These are phyloP conservation scores for Picea sitchensis DNA, from an alignment of 75 land plant genomes.

Conservation along the genomic window DNA sequence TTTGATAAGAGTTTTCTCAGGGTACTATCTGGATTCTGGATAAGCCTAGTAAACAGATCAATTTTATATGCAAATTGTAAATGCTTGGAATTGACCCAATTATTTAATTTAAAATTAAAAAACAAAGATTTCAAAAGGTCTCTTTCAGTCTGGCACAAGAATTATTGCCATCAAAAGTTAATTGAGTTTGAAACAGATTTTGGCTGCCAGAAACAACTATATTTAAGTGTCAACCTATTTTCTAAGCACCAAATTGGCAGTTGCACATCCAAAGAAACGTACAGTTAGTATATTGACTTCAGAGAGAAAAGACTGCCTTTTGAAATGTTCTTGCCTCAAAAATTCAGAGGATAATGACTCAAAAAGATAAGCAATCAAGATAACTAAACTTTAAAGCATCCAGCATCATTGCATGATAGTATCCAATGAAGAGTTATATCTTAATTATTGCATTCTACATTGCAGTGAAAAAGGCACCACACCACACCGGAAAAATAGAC, in stretches of 20 bases:
- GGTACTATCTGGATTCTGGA: no score
- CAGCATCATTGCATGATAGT: neutral
- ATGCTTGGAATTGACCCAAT: neutral
- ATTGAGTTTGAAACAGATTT: neutral
- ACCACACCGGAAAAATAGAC: neutral
- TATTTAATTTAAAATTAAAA: neutral
- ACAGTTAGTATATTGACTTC: neutral
- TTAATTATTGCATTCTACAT: neutral
- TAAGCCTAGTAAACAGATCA: no score
- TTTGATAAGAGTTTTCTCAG: no score
- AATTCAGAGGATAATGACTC: neutral
- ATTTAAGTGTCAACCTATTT: neutral
- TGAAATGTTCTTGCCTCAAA: neutral
- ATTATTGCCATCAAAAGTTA: neutral
- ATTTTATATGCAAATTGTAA: no score
- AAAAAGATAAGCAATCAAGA: neutral
- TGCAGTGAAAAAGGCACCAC: neutral
- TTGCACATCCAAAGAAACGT: neutral
- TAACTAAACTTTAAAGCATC: neutral
- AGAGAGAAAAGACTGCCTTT: neutral
- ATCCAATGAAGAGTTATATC: neutral
- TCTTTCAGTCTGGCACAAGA: neutral
- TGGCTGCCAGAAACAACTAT: neutral
- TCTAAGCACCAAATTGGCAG: neutral
- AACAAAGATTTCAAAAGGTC: neutral